Conservation (phyloP, 2,329 filamentous ascomycete species). For the Podosphaera xanthii region DNA sequence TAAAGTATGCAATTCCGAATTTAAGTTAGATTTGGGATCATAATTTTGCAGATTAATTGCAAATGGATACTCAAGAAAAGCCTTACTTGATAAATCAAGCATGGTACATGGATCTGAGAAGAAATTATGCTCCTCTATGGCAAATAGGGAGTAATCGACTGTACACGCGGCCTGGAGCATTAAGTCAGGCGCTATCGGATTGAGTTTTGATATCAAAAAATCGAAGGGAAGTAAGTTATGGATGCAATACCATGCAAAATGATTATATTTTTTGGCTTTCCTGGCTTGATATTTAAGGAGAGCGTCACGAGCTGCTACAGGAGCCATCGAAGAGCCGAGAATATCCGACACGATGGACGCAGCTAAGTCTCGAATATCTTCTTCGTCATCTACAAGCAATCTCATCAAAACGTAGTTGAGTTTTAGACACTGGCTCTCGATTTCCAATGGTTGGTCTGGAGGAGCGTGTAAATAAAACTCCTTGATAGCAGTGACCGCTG, state of each 20-base stretch:
- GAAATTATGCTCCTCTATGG: slow-evolving; percentile 2
- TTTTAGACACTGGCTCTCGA: neutral
- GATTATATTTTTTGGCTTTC: neutral
- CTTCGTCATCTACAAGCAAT: slow-evolving; percentile 1
- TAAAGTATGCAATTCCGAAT: neutral
- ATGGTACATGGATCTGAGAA: neutral
- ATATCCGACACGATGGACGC: neutral
- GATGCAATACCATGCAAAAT: neutral
- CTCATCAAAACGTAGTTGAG: neutral
- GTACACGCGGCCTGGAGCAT: neutral
- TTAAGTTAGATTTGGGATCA: neutral
- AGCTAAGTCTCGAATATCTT: neutral
- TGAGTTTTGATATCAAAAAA: neutral
- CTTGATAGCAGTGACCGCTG: neutral
- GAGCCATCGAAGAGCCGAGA: neutral
- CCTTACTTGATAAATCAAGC: neutral
- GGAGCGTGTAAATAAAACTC: neutral
- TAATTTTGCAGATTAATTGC: neutral
- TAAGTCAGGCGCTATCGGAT: neutral
- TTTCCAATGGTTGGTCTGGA: neutral
- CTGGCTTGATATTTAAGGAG: slow-evolving; percentile 1
- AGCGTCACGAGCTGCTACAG: neutral
- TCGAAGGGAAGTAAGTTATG: neutral
- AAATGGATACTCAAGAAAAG: neutral
- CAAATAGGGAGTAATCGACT: slow-evolving; percentile 1